A percentile compares a stretch with the other conserved stretches of the same genome.
These are phyloP conservation scores for Xylaria sp. DNA, from an alignment of 2,329 filamentous ascomycete species.

Conservation along the genomic window DNA sequence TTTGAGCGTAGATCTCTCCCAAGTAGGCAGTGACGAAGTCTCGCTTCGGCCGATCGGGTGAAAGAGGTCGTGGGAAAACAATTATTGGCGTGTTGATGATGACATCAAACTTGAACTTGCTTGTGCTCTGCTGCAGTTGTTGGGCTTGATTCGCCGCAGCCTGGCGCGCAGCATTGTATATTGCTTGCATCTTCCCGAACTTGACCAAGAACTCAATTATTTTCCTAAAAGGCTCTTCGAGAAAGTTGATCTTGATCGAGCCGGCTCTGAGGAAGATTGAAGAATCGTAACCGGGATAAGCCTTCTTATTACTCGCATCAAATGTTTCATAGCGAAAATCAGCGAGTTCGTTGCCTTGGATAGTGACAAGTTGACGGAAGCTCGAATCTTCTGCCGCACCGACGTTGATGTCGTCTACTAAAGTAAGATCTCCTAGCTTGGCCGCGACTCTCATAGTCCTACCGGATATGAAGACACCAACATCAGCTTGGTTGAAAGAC, in stretches of 20 bases:
- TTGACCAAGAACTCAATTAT: constrained; percentile 98
- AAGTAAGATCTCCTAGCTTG: constrained; percentile 84
- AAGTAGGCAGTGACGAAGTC: constrained; percentile 93
- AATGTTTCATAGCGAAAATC: constrained; percentile 99
- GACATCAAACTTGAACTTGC: constrained; percentile 92
- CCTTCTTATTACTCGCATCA: constrained; percentile 72
- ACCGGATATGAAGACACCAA: constrained; percentile 87
- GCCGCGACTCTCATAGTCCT: constrained; percentile 89
- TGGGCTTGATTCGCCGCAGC: constrained; percentile 93
- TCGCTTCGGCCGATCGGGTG: constrained; percentile 73
- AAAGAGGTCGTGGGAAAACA: constrained; percentile 85
- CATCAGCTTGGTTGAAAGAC: constrained; percentile 90
- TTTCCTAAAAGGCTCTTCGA: constrained; percentile 97
- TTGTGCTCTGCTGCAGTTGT: constrained; percentile 89
- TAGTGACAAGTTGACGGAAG: constrained; percentile 87
- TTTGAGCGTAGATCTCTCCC: constrained; percentile 96
- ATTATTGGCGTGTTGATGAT: constrained; percentile 95
- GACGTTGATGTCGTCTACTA: constrained; percentile 93
- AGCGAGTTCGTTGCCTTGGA: constrained; percentile 93
- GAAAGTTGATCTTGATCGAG: constrained; percentile 95
- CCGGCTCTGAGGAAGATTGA: constrained; percentile 90
- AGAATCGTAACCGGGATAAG: constrained; percentile 94
- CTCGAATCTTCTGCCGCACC: constrained; percentile 84
- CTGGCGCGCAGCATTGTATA: constrained; percentile 96
- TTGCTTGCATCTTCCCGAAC: constrained; percentile 99